Evolutionary conservation across 345 rosid genomes (phyloP), one percentile per base, ranked within the genome.

Genomic region (Raphanus sativus): DNA sequence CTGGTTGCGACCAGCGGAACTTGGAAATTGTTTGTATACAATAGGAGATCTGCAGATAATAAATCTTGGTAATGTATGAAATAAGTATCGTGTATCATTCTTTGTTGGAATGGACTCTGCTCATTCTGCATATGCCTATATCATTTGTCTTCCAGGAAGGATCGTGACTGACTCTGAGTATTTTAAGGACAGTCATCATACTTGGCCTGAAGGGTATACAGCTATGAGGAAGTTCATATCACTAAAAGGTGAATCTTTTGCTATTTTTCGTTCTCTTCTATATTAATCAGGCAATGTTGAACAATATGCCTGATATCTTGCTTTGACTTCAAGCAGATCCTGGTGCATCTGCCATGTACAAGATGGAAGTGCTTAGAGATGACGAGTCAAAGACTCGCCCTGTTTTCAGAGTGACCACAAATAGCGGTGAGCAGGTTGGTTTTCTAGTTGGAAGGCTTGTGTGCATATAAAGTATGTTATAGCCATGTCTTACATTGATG

Each of bases 291-390:
- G 33, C 61, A 69, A 36, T 70, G 66, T 65, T 70, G 56, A 69
- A 63, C 65, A 56, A n/a, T 63, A 73, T 67, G 69, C 6, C 4
- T 5, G 7, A 48, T 54, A 3, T 68, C 52, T 79, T 40, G 15
- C 75, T 79, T 67, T 77, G n/a, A 40, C 42, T 70, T 65, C 63
- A 70, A 65, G 75, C 84, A 95, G 99, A 95, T 87, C 98, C 97
- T 70, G 77, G 67, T 74, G 77, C 73, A 66, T 77, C 74, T 85
- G 80, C 90, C 76, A 71, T 85, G 56, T 92, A 92, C 81, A 95
- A 89, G 88, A 95, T 95, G 99, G 98, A 95, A 85, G 99, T 91
- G 50, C 80, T 95, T 84, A 87, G 97, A 83, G 98, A 95, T 87
- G 83, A 86, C 0, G 92, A 86, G 75, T 87, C 87, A 81, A 92